These are phyloP conservation scores for Backusella parvicylindrica DNA, from an alignment of 192 early-diverging fungal species.

Conservation along the genomic window DNA sequence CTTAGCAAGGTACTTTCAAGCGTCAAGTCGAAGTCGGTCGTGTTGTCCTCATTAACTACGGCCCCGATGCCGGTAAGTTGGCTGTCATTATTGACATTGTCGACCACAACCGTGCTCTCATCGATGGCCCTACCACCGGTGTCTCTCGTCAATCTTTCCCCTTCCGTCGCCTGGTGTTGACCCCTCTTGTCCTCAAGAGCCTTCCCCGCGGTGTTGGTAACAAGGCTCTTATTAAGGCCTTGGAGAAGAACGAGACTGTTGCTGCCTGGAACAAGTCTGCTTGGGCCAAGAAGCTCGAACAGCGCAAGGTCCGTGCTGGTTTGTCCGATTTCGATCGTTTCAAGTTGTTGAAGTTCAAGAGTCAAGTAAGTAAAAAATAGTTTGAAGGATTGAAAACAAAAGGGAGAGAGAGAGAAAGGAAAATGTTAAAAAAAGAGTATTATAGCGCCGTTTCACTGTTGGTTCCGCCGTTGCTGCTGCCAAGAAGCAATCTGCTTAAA, in stretches of 20 bases:
- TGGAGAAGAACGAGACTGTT: conserved; percentile 82
- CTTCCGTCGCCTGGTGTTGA: conserved; percentile 90
- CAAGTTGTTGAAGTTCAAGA: conserved; percentile 94
- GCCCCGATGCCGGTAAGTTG: conserved; percentile 92
- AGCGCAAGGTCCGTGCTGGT: conserved; percentile 71
- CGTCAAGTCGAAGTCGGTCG: conserved; percentile 97
- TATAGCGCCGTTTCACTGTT: conserved; percentile 29
- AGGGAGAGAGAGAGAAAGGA: neutral
- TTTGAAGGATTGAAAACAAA: neutral
- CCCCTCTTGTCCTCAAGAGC: conserved; percentile 79
- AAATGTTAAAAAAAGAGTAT: neutral
- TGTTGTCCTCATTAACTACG: conserved; percentile 94
- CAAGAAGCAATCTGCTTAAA: conserved; percentile 39
- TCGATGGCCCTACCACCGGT: conserved; percentile 96
- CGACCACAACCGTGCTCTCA: conserved; percentile 96
- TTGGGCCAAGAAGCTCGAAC: conserved; percentile 95
- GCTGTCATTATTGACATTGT: conserved; percentile 99
- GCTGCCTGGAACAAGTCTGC: conserved; percentile 83
- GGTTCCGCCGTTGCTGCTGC: conserved; percentile 21
- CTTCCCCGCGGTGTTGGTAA: conserved; percentile 81
- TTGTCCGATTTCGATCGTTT: conserved; percentile 96
- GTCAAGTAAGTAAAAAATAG: conserved; percentile 59
- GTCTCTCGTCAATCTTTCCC: conserved; percentile 82
- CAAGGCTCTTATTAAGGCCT: conserved; percentile 70
- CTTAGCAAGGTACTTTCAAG: conserved; percentile 64